These are phyloP conservation scores for Colletotrichum horii DNA, from an alignment of 2,329 filamentous ascomycete genomes.

Conservation along the genomic window DNA sequence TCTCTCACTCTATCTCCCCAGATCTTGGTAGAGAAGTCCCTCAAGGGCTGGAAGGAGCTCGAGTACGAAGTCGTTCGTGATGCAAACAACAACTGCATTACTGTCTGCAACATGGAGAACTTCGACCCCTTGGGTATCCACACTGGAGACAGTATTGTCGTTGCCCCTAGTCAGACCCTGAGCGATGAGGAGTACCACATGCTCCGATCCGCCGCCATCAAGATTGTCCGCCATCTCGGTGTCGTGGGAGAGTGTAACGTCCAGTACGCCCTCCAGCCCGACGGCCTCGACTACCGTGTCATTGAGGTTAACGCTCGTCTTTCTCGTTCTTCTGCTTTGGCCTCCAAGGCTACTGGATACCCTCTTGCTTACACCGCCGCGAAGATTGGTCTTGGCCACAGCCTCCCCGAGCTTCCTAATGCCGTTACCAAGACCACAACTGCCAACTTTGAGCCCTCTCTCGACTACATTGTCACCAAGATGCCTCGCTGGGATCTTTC, in stretches of 20 bases:
- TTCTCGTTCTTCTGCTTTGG: slow-evolving; percentile 93
- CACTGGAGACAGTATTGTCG: slow-evolving; percentile 98
- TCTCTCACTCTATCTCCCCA: slow-evolving; percentile 94
- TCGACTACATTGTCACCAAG: slow-evolving; percentile 98
- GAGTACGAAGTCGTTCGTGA: slow-evolving; percentile 99
- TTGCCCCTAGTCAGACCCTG: slow-evolving; percentile 94
- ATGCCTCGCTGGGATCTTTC: slow-evolving; percentile 97
- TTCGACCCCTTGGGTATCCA: slow-evolving; percentile 98
- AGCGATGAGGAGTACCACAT: slow-evolving; percentile 99
- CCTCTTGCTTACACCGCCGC: slow-evolving; percentile 96
- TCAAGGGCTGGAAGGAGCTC: slow-evolving; percentile 99
- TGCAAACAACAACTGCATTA: slow-evolving; percentile 89
- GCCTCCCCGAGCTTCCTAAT: slow-evolving; percentile 92
- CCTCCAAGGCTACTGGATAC: slow-evolving; percentile 97
- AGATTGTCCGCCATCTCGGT: slow-evolving; percentile 95
- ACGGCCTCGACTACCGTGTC: slow-evolving; percentile 96
- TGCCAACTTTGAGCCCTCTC: slow-evolving; percentile 95
- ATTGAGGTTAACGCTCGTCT: slow-evolving; percentile 99
- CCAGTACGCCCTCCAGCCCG: slow-evolving; percentile 87
- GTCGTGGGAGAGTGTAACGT: slow-evolving; percentile 98
- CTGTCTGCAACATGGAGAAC: slow-evolving; percentile 65
- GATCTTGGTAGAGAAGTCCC: slow-evolving; percentile 96
- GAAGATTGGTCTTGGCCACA: slow-evolving; percentile 97
- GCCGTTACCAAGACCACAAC: slow-evolving; percentile 98
- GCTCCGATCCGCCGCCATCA: slow-evolving; percentile 96